Base-by-base conservation (phyloP, 768 basidiomycete genomes). In the Megacollybia marginata region DNA sequence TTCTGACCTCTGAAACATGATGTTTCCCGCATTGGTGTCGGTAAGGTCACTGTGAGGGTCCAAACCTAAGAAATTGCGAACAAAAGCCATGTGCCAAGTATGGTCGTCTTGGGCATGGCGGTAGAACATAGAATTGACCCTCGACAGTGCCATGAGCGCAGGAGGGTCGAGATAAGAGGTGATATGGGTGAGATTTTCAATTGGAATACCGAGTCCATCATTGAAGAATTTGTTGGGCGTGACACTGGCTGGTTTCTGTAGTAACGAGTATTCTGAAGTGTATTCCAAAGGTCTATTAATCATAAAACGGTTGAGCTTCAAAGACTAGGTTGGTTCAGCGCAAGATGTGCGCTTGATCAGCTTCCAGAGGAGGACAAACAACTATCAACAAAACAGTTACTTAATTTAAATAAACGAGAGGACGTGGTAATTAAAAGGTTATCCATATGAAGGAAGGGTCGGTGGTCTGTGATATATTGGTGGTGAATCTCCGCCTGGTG, bases 21-120 rank as follows among this genome's bases (percentile, higher is more conserved):
- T 67, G 48, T 67, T 67, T 28, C 23, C 6, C 23, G 23, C 23
- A 28, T 28, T 28, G 23, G 23, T 28, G 51, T 63, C 63, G 49
- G 72, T 59, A 32, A 84, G 63, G 52, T 80, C 76, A 48, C 65
- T 65, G 64, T 90, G 85, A 15, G 87, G 88, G 9, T 72, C 65
- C 47, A 89, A 75, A 45, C 78, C 80, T 42, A 89, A 62, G 59
- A 80, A 82, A 61, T 83, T 82, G 47, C 71, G 76, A 53, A 81
- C 68, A 63, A 88, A 88, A 28, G 90, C 89, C 18, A 79, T 70
- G 46, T 77, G 73, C 89, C 89, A 92, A 33, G 86, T 90, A 58
- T 79, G 82, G 52, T 92, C 89, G 57, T 87, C 75, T 48, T 75
- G 75, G 73, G 89, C 68, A 73, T 89, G 88, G 54, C 74, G 68